Evolutionary conservation across 2,329 filamentous ascomycete species (phyloP).

Genomic region (Trichoderma sp.): DNA sequence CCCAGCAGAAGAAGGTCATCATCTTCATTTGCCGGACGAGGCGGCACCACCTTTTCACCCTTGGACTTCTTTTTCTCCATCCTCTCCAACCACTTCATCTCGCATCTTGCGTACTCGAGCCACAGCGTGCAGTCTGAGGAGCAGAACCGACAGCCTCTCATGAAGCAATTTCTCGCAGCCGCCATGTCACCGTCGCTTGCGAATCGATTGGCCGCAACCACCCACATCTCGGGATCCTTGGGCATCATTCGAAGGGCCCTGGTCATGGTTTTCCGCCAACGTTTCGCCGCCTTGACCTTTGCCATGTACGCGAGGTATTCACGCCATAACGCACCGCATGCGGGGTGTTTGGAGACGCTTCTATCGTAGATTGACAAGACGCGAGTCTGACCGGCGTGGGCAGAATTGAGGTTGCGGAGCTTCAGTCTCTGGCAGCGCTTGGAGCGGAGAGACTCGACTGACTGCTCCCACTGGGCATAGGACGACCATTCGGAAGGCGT

Average conservation of each 20-base stretch:
- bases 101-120: conserved; percentile 85
- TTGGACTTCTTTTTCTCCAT: conserved; percentile 69
- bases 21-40: conserved; percentile 49
- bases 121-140: conserved; percentile 71
- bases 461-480: conserved; percentile 73
- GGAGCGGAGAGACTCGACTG: conserved; percentile 70
- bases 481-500: conserved; percentile 75
- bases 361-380: conserved; percentile 89
- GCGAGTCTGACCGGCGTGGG: conserved; percentile 72
- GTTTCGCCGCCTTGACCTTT: conserved; percentile 62
- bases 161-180: conserved; percentile 80
- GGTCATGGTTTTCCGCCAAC: conserved; percentile 62
- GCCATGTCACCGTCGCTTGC: conserved; percentile 84
- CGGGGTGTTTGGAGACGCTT: conserved; percentile 78
- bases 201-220: conserved; percentile 75
- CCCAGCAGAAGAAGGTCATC: conserved; percentile 44
- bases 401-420: conserved; percentile 63
- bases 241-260: conserved; percentile 81
- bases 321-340: conserved; percentile 78
- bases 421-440: conserved; percentile 81
- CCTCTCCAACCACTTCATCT: conserved; percentile 88
- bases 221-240: conserved; percentile 78
- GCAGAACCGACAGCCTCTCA: conserved; percentile 85
- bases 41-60: conserved; percentile 30
- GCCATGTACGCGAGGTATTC: conserved; percentile 83